Evolutionary conservation across 805 yeast species (phyloP).

Genomic region (Wickerhamomyces pijperi): DNA sequence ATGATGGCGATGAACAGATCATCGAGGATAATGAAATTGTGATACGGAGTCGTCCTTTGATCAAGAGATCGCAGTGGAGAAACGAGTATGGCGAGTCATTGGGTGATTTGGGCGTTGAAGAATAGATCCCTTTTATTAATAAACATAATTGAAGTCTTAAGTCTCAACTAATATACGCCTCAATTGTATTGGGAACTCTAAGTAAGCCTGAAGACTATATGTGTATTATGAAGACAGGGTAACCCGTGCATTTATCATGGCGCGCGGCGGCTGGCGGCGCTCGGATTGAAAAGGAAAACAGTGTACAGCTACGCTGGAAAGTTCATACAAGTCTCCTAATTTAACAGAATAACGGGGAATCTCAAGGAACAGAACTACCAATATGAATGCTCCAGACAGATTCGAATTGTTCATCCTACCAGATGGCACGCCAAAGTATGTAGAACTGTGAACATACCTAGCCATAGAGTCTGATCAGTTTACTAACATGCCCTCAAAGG

Average conservation of each 20-base stretch:
- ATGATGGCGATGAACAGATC: slow-evolving; percentile 1
- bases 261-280: too few species aligned
- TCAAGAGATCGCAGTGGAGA: slow-evolving; percentile 44
- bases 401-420: slow-evolving; percentile 92
- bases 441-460: slow-evolving; percentile 8
- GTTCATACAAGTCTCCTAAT: too few species aligned
- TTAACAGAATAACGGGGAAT: too few species aligned
- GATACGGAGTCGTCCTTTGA: slow-evolving; percentile 13
- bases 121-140: too few species aligned
- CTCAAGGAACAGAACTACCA: neutral
- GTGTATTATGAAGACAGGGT: too few species aligned
- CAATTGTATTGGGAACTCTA: too few species aligned
- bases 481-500: slow-evolving; percentile 23
- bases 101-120: slow-evolving; percentile 81
- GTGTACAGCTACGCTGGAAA: neutral
- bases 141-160: slow-evolving; percentile 31
- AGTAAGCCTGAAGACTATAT: too few species aligned
- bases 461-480: too few species aligned
- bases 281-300: too few species aligned
- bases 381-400: slow-evolving; percentile 99
- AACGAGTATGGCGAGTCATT: slow-evolving; percentile 78
- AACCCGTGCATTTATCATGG: too few species aligned
- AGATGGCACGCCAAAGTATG: slow-evolving; percentile 92
- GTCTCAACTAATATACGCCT: too few species aligned
- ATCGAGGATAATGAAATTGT: slow-evolving; percentile 17